Percentiles rank a stretch among this genome's conserved stretches.
These are phyloP conservation scores for Zarea fungicola DNA, from an alignment of 2,329 filamentous ascomycete genomes.

Conservation along the genomic window DNA sequence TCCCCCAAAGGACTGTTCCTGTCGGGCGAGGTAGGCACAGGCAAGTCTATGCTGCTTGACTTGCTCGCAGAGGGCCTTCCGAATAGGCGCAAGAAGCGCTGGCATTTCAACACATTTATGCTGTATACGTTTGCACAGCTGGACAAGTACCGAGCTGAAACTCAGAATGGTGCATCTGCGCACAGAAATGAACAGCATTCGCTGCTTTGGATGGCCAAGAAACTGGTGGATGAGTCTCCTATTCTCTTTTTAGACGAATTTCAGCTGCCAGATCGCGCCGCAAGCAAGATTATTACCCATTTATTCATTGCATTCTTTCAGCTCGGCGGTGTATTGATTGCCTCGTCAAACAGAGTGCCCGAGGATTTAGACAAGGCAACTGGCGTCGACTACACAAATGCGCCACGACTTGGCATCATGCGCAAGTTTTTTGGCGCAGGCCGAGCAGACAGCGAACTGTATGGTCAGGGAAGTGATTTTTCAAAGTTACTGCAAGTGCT, in stretches of 20 bases:
- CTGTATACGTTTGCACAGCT: conserved; percentile 68
- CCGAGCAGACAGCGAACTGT: conserved; percentile 42
- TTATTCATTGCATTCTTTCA: conserved; percentile 78
- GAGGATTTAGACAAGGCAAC: conserved; percentile 73
- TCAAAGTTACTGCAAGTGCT: conserved; percentile 69
- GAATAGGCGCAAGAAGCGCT: conserved; percentile 65
- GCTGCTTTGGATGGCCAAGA: conserved; percentile 67
- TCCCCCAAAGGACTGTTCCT: conserved; percentile 71
- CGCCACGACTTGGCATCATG: conserved; percentile 48
- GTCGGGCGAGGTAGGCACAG: conserved; percentile 76
- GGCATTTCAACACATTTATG: conserved; percentile 88
- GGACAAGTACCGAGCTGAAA: conserved; percentile 52
- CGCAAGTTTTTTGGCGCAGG: conserved; percentile 42
- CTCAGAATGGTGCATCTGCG: conserved; percentile 21
- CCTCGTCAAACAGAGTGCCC: conserved; percentile 78
- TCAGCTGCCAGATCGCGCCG: conserved; percentile 71
- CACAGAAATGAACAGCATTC: conserved; percentile 50
- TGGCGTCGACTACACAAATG: conserved; percentile 61
- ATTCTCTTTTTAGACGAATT: conserved; percentile 81
- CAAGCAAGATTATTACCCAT: conserved; percentile 73
- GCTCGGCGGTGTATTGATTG: conserved; percentile 72
- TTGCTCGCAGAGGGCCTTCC: conserved; percentile 74
- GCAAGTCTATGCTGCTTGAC: conserved; percentile 82
- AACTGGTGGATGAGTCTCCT: conserved; percentile 68
- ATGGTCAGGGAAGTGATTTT: conserved; percentile 64